phyloP scores from a whole-genome alignment of 768 basidiomycete species.

The Infundibulicybe gibba region DNA sequence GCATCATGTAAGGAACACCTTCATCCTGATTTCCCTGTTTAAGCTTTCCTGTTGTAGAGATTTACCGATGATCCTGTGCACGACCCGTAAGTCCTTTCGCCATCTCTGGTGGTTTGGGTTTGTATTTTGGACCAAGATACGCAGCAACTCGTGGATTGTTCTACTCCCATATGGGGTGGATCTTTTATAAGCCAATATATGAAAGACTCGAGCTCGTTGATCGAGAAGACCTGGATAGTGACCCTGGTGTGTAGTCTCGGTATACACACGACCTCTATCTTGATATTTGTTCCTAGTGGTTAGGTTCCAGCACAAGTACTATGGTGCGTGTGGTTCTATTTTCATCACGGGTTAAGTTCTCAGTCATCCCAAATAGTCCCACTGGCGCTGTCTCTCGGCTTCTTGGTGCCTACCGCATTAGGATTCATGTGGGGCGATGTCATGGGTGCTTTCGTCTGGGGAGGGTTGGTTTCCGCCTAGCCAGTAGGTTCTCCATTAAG shows the following conservation, averaged over 20 bases:
- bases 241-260: slow-evolving; percentile 51
- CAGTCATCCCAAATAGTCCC: slow-evolving; percentile 36
- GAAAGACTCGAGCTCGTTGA: slow-evolving; percentile 61
- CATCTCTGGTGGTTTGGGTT: background rate
- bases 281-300: slow-evolving; percentile 37
- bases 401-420: slow-evolving; percentile 52
- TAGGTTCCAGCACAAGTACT: slow-evolving; percentile 65
- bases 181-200: slow-evolving; percentile 74
- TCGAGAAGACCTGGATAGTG: slow-evolving; percentile 61
- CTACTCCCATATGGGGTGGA: slow-evolving; percentile 85
- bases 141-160: slow-evolving; percentile 70
- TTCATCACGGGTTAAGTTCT: no score
- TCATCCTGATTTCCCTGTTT: slow-evolving; percentile 1
- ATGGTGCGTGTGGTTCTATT: slow-evolving; percentile 31
- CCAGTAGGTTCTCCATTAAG: slow-evolving; percentile 37
- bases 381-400: slow-evolving; percentile 56
- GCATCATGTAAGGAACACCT: slow-evolving; percentile 53
- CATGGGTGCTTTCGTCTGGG: slow-evolving; percentile 69
- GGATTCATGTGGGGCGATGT: slow-evolving; percentile 61
- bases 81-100: slow-evolving; percentile 48
- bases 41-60: slow-evolving; percentile 33
- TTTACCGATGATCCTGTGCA: slow-evolving; percentile 68
- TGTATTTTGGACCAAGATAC: slow-evolving; percentile 35
- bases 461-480: slow-evolving; percentile 60
- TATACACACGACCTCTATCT: background rate